Percentiles rank a stretch among this genome's conserved stretches.
Evolutionary conservation across 257 asterid species (phyloP).

Genomic region (Echites panduratus): DNA sequence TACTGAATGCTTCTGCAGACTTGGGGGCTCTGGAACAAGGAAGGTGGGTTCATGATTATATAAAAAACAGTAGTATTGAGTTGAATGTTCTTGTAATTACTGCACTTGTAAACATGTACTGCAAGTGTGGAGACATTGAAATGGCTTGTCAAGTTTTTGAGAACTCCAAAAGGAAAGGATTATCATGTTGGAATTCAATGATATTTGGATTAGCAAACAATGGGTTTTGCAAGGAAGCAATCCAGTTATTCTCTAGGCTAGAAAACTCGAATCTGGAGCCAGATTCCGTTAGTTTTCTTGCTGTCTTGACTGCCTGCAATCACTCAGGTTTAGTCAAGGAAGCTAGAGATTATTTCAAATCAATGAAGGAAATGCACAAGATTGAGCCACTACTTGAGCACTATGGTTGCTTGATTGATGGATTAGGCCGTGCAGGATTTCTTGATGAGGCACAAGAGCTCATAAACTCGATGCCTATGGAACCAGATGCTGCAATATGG

Average conservation of each 20-base stretch:
- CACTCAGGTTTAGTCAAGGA: constrained; percentile 45
- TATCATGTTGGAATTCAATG: constrained; percentile 75
- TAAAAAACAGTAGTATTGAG: constrained; percentile 30
- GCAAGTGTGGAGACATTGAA: constrained; percentile 51
- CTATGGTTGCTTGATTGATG: constrained; percentile 67
- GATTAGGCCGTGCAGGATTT: constrained; percentile 57
- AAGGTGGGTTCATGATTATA: constrained; percentile 56
- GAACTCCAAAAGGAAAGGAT: constrained; percentile 27
- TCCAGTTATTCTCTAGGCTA: constrained; percentile 42
- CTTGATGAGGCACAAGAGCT: constrained; percentile 57
- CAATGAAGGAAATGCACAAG: constrained; percentile 35
- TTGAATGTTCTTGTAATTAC: constrained; percentile 45
- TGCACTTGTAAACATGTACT: constrained; percentile 62
- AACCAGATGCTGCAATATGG: constrained; percentile 57
- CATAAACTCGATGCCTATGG: constrained; percentile 42
- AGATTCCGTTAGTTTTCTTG: constrained; percentile 45
- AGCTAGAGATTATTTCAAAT: constrained; percentile 40
- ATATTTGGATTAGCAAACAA: constrained; percentile 59
- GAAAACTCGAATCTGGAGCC: constrained; percentile 36
- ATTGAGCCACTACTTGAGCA: constrained; percentile 49
- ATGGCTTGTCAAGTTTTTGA: constrained; percentile 33
- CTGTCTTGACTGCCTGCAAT: constrained; percentile 47
- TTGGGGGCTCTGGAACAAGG: constrained; percentile 68
- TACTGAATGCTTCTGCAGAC: constrained; percentile 58
- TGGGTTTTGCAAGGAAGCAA: constrained; percentile 42